Evolutionary conservation across 768 basidiomycete genomes (phyloP).

Genomic region (Trametes meyenii): DNA sequence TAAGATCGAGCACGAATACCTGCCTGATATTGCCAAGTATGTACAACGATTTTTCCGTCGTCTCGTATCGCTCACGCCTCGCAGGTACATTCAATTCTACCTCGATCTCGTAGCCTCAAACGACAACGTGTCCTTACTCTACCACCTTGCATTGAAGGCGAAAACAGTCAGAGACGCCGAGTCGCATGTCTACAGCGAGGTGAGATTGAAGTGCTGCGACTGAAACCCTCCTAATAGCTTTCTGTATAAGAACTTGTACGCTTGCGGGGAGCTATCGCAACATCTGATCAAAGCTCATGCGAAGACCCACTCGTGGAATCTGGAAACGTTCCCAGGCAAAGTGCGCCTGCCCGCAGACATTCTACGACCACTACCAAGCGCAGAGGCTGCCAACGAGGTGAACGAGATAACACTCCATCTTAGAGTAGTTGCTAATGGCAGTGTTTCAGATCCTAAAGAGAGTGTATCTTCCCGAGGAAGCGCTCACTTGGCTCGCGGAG

Average conservation of each 20-base stretch:
- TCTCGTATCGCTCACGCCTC: neutral
- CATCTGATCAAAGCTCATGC: conserved; percentile 77
- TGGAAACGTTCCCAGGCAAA: conserved; percentile 81
- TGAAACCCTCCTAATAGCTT: neutral
- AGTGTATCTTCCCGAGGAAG: conserved; percentile 66
- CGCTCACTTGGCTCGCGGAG: conserved; percentile 58
- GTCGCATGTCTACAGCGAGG: conserved; percentile 70
- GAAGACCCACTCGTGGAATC: conserved; percentile 66
- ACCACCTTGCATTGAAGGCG: conserved; percentile 75
- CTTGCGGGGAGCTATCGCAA: conserved; percentile 86
- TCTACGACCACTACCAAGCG: conserved; percentile 66
- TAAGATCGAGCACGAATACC: conserved; percentile 60
- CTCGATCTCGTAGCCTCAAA: conserved; percentile 71
- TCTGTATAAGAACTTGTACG: conserved; percentile 76
- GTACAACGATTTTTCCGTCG: conserved; percentile 26
- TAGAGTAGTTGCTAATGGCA: neutral
- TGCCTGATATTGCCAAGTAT: conserved; percentile 82
- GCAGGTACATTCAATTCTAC: conserved; percentile 88
- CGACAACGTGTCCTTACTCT: conserved; percentile 87
- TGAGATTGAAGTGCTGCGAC: conserved; percentile 33
- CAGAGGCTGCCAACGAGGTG: conserved; percentile 69
- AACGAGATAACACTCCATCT: neutral
- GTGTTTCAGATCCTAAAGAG: conserved; percentile 61
- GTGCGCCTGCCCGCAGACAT: conserved; percentile 82
- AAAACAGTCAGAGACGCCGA: conserved; percentile 88